A percentile compares a stretch with the other conserved stretches of the same genome.
These are phyloP conservation scores for Fraxinus platypoda DNA, from an alignment of 305 asterid genomes.

Conservation along the genomic window DNA sequence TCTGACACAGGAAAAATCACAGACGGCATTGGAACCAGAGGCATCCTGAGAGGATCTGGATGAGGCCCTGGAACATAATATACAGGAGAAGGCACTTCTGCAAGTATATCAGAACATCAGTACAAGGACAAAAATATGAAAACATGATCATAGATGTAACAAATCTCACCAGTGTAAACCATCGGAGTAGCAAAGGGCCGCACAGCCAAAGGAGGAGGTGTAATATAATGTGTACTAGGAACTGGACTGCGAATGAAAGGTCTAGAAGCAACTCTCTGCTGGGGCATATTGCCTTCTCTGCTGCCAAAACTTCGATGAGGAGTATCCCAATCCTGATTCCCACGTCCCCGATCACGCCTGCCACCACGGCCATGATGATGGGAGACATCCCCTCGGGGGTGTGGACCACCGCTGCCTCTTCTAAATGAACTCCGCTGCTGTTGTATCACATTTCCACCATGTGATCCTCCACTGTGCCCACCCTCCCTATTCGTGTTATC, in stretches of 20 bases:
- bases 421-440: constrained; percentile 50
- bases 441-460: constrained; percentile 47
- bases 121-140: neutral
- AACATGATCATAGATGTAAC: neutral
- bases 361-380: constrained; percentile 52
- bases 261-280: constrained; percentile 51
- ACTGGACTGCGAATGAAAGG: constrained; percentile 56
- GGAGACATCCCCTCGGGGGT: constrained; percentile 54
- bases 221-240: constrained; percentile 47
- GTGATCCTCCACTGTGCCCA: constrained; percentile 50
- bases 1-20: constrained; percentile 44
- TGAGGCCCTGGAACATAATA: constrained; percentile 49
- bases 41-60: constrained; percentile 53
- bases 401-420: constrained; percentile 59
- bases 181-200: constrained; percentile 49
- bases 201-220: constrained; percentile 42
- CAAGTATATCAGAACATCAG: constrained; percentile 30
- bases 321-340: constrained; percentile 53
- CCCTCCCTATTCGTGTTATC: constrained; percentile 42
- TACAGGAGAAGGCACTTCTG: constrained; percentile 55
- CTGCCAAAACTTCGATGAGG: constrained; percentile 53
- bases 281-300: constrained; percentile 52
- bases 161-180: constrained; percentile 59
- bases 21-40: constrained; percentile 52
- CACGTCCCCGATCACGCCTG: constrained; percentile 73